Percentiles rank a stretch among this genome's conserved stretches.
phyloP scores from a whole-genome alignment of 1,284 basidiomycete genomes.

The Ceratobasidium sp. region DNA sequence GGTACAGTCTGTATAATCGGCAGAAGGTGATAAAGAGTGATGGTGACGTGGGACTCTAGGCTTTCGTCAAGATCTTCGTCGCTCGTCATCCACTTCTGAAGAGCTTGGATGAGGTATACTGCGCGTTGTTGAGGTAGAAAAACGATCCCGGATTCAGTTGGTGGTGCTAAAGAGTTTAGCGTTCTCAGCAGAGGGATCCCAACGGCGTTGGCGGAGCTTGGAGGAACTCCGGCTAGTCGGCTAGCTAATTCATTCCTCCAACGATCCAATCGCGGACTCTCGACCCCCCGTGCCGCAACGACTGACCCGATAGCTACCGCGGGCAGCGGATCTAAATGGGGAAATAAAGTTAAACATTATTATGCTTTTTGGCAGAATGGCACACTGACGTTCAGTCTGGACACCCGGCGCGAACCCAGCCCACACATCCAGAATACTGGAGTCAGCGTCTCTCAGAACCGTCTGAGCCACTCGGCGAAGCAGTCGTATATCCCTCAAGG shows the following conservation, averaged over 20 bases:
- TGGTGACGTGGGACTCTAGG: slow-evolving; percentile 79
- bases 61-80: slow-evolving; percentile 72
- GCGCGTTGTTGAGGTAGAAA: slow-evolving; percentile 89
- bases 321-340: slow-evolving; percentile 68
- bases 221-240: slow-evolving; percentile 73
- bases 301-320: slow-evolving; percentile 72
- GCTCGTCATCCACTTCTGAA: slow-evolving; percentile 84
- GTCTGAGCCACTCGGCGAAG: slow-evolving; percentile 60
- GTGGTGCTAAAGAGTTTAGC: slow-evolving; percentile 81
- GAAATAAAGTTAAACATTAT: background rate
- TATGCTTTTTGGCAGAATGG: background rate
- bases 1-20: slow-evolving; percentile 89
- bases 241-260: slow-evolving; percentile 93
- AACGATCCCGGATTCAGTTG: slow-evolving; percentile 79
- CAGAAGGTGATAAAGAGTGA: slow-evolving; percentile 79
- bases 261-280: slow-evolving; percentile 78
- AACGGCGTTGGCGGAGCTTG: slow-evolving; percentile 69
- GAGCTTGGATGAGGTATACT: slow-evolving; percentile 88
- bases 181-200: slow-evolving; percentile 77
- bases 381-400: slow-evolving; percentile 67
- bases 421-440: slow-evolving; percentile 80
- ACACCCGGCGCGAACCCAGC: slow-evolving; percentile 70
- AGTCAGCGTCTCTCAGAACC: slow-evolving; percentile 69
- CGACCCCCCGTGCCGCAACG: slow-evolving; percentile 70
- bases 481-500: slow-evolving; percentile 55